Evolutionary conservation across 1,284 basidiomycete genomes (phyloP).

Genomic region (Apiotrichum laibachii): DNA sequence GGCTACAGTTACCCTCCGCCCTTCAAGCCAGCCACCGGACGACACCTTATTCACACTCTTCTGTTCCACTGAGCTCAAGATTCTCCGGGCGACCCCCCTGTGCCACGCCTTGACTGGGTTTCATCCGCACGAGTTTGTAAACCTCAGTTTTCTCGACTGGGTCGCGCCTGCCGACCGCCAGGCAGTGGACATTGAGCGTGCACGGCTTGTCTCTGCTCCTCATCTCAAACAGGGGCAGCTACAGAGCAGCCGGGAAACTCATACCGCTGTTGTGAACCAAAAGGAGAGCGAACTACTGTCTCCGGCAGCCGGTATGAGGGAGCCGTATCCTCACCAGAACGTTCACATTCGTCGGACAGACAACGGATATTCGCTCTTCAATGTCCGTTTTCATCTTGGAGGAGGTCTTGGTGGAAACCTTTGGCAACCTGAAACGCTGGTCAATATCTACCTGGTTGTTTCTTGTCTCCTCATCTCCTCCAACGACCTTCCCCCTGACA

Average conservation of each 20-base stretch:
- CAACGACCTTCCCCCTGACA: conserved; percentile 20
- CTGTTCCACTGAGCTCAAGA: conserved; percentile 42
- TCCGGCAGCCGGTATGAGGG: conserved; percentile 44
- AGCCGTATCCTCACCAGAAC: conserved; percentile 47
- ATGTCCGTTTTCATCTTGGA: conserved; percentile 44
- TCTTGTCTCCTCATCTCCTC: conserved; percentile 36
- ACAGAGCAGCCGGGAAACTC: conserved; percentile 32
- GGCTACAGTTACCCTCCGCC: conserved; percentile 3
- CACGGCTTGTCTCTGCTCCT: conserved; percentile 30
- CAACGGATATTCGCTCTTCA: conserved; percentile 32
- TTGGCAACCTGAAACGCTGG: conserved; percentile 36
- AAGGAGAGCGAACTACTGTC: conserved; percentile 38
- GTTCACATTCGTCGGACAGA: conserved; percentile 37
- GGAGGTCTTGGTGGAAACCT: conserved; percentile 43
- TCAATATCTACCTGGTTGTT: conserved; percentile 40
- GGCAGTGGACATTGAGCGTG: conserved; percentile 32
- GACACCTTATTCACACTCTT: conserved; percentile 37
- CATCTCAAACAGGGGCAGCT: conserved; percentile 24
- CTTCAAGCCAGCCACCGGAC: conserved; percentile 1
- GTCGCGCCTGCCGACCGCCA: conserved; percentile 40
- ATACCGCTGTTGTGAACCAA: conserved; percentile 30
- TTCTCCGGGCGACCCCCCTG: conserved; percentile 34
- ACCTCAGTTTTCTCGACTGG: conserved; percentile 39
- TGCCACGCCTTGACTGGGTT: conserved; percentile 37
- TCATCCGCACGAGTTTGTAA: conserved; percentile 43